phyloP scores from a whole-genome alignment of 129 eudicot species.

The Escallonia herrerae region DNA sequence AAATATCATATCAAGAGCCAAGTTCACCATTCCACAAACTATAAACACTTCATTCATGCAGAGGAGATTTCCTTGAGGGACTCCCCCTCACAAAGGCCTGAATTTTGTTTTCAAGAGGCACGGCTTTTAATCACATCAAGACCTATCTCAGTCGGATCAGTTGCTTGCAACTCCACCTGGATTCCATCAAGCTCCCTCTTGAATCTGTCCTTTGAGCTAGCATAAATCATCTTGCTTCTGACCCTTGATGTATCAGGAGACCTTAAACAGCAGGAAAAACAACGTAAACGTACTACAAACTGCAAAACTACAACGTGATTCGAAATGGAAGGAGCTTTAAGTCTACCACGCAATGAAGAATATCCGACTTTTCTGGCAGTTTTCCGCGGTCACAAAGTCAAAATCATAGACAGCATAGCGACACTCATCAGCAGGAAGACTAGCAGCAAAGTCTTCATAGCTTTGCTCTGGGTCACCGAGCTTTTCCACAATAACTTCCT shows the following conservation, averaged over 20 bases:
- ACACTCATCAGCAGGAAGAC: constrained; percentile 62
- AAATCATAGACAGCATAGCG: constrained; percentile 64
- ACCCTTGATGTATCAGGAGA: constrained; percentile 61
- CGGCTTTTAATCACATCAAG: constrained; percentile 77
- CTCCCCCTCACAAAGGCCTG: background rate
- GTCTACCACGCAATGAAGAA: constrained; percentile 70
- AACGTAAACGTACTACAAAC: too few species aligned
- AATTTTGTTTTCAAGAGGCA: constrained; percentile 27
- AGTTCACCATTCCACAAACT: constrained; percentile 24
- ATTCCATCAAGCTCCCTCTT: constrained; percentile 86
- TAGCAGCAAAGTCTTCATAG: constrained; percentile 55
- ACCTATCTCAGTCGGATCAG: constrained; percentile 71
- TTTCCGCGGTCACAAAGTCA: constrained; percentile 61
- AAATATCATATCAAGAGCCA: constrained; percentile 15
- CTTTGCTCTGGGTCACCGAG: constrained; percentile 52
- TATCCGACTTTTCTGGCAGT: constrained; percentile 62
- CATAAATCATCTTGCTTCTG: constrained; percentile 68
- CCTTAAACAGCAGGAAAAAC: constrained; percentile 15
- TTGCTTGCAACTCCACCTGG: constrained; percentile 77
- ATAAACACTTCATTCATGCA: constrained; percentile 15
- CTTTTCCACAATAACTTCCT: constrained; percentile 54
- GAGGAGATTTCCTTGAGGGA: constrained; percentile 1
- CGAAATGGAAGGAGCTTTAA: background rate
- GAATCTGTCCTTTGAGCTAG: constrained; percentile 72
- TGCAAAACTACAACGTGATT: too few species aligned